Conservation (phyloP, 768 basidiomycete species). For the Tulasnella sp. region DNA sequence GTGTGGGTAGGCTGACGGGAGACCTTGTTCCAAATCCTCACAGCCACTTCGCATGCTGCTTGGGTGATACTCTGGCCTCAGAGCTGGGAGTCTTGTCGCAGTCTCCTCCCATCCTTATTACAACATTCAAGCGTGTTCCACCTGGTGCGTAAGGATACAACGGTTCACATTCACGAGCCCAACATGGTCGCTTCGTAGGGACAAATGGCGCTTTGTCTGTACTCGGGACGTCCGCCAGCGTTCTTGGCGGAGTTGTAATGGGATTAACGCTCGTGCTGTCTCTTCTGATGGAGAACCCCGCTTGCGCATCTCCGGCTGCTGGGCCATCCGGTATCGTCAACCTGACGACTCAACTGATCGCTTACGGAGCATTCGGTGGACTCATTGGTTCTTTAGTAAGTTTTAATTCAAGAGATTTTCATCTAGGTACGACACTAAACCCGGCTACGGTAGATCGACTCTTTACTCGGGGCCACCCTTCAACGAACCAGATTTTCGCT, state of each 20-base stretch:
- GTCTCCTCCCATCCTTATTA: slow-evolving; percentile 68
- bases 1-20: background rate
- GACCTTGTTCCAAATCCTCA: background rate
- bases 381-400: slow-evolving; percentile 71
- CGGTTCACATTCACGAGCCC: background rate
- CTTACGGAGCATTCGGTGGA: slow-evolving; percentile 65
- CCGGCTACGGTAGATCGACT: slow-evolving; percentile 60
- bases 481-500: slow-evolving; percentile 74
- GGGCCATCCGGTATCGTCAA: slow-evolving; percentile 37
- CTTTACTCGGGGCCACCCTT: slow-evolving; percentile 79
- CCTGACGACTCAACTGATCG: slow-evolving; percentile 41
- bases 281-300: slow-evolving; percentile 59
- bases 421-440: background rate
- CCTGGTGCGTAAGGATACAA: slow-evolving; percentile 43
- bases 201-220: slow-evolving; percentile 86
- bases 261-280: slow-evolving; percentile 58
- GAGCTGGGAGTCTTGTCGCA: slow-evolving; percentile 84
- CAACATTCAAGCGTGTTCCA: slow-evolving; percentile 69
- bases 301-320: slow-evolving; percentile 42
- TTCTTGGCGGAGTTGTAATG: slow-evolving; percentile 68
- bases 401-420: background rate
- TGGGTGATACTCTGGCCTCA: slow-evolving; percentile 90
- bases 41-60: slow-evolving; percentile 84
- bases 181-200: slow-evolving; percentile 36
- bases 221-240: slow-evolving; percentile 69